These are phyloP conservation scores for Nephelium lappaceum DNA, from an alignment of 345 rosid species.

Conservation along the genomic window DNA sequence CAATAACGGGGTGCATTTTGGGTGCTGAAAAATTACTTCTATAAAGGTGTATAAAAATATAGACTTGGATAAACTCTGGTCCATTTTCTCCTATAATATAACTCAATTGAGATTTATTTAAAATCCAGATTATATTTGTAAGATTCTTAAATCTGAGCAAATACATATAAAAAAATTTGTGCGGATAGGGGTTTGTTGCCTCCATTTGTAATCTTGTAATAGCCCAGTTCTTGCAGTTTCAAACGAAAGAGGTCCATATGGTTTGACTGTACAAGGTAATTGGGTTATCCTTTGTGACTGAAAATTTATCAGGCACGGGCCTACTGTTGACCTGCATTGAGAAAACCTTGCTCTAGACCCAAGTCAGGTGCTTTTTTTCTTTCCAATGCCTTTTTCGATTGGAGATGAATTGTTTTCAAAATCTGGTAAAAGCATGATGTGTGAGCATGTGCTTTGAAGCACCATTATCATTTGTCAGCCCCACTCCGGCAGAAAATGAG, in stretches of 20 bases:
- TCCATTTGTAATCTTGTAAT: too few species aligned
- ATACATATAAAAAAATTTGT: too few species aligned
- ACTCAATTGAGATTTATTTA: too few species aligned
- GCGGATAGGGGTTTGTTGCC: too few species aligned
- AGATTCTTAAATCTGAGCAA: too few species aligned
- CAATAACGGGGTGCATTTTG: too few species aligned
- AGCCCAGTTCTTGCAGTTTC: neutral
- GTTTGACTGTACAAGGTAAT: neutral
- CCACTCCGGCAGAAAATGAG: neutral
- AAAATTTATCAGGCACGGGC: neutral
- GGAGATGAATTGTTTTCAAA: neutral
- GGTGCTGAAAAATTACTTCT: too few species aligned
- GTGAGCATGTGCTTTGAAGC: neutral
- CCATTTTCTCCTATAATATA: too few species aligned
- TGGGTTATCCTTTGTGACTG: neutral
- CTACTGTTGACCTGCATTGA: neutral
- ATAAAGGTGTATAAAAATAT: too few species aligned
- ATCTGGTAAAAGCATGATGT: neutral
- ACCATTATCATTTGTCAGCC: neutral
- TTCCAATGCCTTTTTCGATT: neutral
- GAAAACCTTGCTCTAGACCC: neutral
- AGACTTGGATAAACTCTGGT: too few species aligned
- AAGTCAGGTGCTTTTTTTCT: neutral
- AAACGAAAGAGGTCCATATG: too few species aligned
- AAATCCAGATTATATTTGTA: too few species aligned